Evolutionary conservation across 306 rosid species (phyloP).

Genomic region (Corylus heterophylla): DNA sequence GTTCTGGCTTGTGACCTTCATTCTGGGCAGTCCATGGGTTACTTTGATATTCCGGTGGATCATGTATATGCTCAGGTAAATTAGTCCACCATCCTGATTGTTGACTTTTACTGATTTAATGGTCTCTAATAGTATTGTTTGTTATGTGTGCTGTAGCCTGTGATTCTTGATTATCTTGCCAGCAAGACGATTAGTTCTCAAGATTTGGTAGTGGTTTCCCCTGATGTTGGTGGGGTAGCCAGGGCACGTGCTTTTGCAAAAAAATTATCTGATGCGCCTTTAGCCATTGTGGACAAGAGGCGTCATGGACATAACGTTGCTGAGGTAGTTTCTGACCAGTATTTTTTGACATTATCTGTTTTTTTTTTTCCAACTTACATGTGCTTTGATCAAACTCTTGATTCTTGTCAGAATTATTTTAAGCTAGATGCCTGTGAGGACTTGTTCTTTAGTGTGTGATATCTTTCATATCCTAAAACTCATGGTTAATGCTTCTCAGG

Average conservation of each 20-base stretch:
- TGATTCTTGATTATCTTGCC: slow-evolving; percentile 95
- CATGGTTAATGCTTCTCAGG: slow-evolving; percentile 44
- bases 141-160: slow-evolving; percentile 57
- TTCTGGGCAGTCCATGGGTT: slow-evolving; percentile 98
- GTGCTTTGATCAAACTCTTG: neutral
- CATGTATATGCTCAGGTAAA: slow-evolving; percentile 89
- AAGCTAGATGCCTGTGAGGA: neutral
- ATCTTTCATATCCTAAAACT: neutral
- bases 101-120: slow-evolving; percentile 15
- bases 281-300: slow-evolving; percentile 97
- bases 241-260: slow-evolving; percentile 99
- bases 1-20: slow-evolving; percentile 99
- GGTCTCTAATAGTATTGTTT: slow-evolving; percentile 38
- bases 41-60: slow-evolving; percentile 98
- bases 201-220: slow-evolving; percentile 97
- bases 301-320: slow-evolving; percentile 93
- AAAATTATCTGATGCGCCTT: slow-evolving; percentile 92
- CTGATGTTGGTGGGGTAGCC: slow-evolving; percentile 99
- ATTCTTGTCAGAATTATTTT: neutral
- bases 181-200: slow-evolving; percentile 75
- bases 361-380: neutral
- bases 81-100: slow-evolving; percentile 16
- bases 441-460: neutral
- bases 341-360: neutral
- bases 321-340: slow-evolving; percentile 54